phyloP scores from a whole-genome alignment of 1,284 basidiomycete species.

The Sphagnurus paluster region DNA sequence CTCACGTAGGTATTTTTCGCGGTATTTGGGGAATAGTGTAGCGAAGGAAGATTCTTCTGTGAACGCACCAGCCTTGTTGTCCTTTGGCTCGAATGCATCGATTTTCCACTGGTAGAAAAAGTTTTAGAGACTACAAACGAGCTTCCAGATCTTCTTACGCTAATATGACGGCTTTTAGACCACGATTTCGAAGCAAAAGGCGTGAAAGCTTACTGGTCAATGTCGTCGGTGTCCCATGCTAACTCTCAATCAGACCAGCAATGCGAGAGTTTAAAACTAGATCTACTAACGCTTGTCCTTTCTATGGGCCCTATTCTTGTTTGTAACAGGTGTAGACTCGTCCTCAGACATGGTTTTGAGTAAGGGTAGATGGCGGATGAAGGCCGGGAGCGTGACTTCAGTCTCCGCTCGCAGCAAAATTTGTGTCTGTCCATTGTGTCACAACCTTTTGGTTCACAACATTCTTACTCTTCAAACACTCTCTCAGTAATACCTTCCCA shows the following conservation, averaged over 20 bases:
- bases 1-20: constrained; percentile 94
- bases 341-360: constrained; percentile 47
- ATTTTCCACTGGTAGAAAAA: constrained; percentile 76
- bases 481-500: constrained; percentile 15
- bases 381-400: constrained; percentile 6
- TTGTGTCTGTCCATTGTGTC: no score
- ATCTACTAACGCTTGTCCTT: constrained; percentile 83
- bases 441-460: no score
- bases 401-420: constrained; percentile 3
- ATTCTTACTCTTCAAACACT: no score
- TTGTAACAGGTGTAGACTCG: constrained; percentile 44
- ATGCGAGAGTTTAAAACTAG: constrained; percentile 1
- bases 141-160: constrained; percentile 25
- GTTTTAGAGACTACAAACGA: not conserved
- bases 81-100: constrained; percentile 70
- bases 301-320: constrained; percentile 85
- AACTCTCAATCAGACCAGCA: constrained; percentile 15
- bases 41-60: constrained; percentile 97
- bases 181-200: constrained; percentile 10
- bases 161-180: constrained; percentile 20
- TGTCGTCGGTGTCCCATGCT: constrained; percentile 99
- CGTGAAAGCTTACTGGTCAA: constrained; percentile 84
- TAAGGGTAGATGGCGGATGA: constrained; percentile 4
- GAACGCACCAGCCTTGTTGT: constrained; percentile 85
- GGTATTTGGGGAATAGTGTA: constrained; percentile 97